Percentiles rank a stretch among this genome's conserved stretches.
phyloP scores from a whole-genome alignment of 306 rosid species.

The Gastrolobium villosum region DNA sequence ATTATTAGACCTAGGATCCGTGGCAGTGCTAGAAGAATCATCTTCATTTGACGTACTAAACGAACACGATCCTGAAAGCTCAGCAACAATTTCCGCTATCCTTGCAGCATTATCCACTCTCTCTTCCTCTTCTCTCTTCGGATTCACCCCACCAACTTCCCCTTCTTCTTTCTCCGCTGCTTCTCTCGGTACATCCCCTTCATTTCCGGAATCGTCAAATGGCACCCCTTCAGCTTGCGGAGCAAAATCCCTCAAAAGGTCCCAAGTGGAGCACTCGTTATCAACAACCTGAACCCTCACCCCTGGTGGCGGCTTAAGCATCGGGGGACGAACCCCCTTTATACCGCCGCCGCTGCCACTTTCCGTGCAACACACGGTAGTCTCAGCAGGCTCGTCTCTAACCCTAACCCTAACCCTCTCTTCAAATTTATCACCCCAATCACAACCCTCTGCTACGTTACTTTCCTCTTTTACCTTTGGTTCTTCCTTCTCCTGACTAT shows the following conservation, averaged over 20 bases:
- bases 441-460: conserved; percentile 39
- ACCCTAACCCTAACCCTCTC: conserved; percentile 52
- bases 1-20: conserved; percentile 65
- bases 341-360: conserved; percentile 60
- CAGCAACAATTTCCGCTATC: conserved; percentile 52
- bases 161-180: conserved; percentile 22
- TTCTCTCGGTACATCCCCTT: conserved; percentile 22
- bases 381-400: conserved; percentile 45
- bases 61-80: conserved; percentile 61
- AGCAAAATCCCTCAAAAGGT: conserved; percentile 70
- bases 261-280: conserved; percentile 80
- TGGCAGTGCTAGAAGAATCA: conserved; percentile 76
- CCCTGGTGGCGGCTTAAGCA: conserved; percentile 83
- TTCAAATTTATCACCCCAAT: conserved; percentile 41
- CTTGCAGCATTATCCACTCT: conserved; percentile 48
- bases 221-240: conserved; percentile 59
- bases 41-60: conserved; percentile 85
- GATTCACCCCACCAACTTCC: conserved; percentile 25
- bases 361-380: conserved; percentile 43
- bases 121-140: conserved; percentile 49
- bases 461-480: conserved; percentile 37
- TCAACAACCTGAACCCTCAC: conserved; percentile 58
- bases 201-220: too few relatives aligned
- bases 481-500: conserved; percentile 49
- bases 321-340: conserved; percentile 78